Evolutionary conservation across 768 basidiomycete genomes (phyloP).

Genomic region (Russula vinacea): DNA sequence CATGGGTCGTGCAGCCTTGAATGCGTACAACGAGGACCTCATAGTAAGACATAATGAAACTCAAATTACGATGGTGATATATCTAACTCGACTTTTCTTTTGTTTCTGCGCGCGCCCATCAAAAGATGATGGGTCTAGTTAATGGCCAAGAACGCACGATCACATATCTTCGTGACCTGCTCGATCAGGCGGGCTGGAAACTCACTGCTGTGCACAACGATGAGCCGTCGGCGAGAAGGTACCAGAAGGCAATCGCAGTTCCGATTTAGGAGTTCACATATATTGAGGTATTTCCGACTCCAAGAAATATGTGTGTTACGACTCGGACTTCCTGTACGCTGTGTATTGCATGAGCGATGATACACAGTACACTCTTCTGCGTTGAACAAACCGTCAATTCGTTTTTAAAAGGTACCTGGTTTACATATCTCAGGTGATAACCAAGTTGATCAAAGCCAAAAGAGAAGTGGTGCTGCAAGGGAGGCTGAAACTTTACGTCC

Average conservation of each 20-base stretch:
- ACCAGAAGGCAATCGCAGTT: conserved; percentile 5
- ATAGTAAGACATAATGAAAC: conserved; percentile 12
- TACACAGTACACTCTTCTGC: too few species aligned
- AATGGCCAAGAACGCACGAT: conserved; percentile 16
- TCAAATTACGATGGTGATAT: neutral
- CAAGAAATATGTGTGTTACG: too few species aligned
- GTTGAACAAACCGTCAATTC: too few species aligned
- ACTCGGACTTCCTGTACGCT: too few species aligned
- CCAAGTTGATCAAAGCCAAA: too few species aligned
- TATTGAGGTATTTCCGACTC: neutral
- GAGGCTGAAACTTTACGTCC: too few species aligned
- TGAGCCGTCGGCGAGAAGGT: neutral
- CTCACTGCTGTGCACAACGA: conserved; percentile 1
- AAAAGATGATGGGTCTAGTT: conserved; percentile 3
- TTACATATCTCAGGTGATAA: too few species aligned
- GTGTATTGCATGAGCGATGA: too few species aligned
- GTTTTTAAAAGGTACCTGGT: too few species aligned
- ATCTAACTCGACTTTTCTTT: neutral
- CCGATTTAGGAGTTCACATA: neutral
- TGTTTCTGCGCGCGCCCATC: neutral
- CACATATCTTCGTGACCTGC: conserved; percentile 12
- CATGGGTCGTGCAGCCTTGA: conserved; percentile 27
- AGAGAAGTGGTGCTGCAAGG: too few species aligned
- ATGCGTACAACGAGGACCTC: conserved; percentile 28
- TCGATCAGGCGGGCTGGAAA: conserved; percentile 4